Base-by-base conservation (phyloP, 805 yeast species). In the Yamadazyma olivae region DNA sequence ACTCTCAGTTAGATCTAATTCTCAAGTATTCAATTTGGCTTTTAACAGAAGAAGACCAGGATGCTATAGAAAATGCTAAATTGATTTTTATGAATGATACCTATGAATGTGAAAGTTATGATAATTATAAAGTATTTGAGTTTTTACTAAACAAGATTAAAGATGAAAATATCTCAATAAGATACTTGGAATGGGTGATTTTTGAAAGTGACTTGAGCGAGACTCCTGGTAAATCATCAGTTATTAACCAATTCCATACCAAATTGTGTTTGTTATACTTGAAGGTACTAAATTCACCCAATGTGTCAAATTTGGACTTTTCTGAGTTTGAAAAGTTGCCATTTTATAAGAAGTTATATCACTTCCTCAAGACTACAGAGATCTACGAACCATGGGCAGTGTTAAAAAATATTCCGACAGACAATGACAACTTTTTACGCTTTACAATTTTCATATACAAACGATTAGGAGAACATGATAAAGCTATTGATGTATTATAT, bases 31-130 rank as follows among this genome's bases (percentile, higher is more conserved):
- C 84, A 0, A 48, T 61, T 16, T 75, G 80, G 74, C 68, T 81
- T 6, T 57, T 83, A 27, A 48, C 53, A 1, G 62, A 55, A 22
- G 36, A 48, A 12, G 35, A 39, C 1, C 38, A 50, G 5, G 30
- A 40, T n/a, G 61, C 65, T 34, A 49, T 53, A 8, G 39, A 40
- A 17, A 57, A 66, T 50, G 74, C 74, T 23, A 47, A 55, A 37
- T 41, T 61, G 15, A 66, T 91, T 0, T 89, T 89, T 45, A 68
- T 86, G 70, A 78, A 75, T 38, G 83, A 81, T 35, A 66, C 83
- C 0, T 69, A 73, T 9, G 77, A 76, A 44, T 72, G 84, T 39
- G 81, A 77, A 40, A 62, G 75, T 10, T 71, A 81, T 35, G 74
- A 84, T 43, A 70, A 72, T 32, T 43, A 58, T 17, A 61, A 69